These are phyloP conservation scores for Trichophyton equinum DNA, from an alignment of 2,329 filamentous ascomycete species.

Conservation along the genomic window DNA sequence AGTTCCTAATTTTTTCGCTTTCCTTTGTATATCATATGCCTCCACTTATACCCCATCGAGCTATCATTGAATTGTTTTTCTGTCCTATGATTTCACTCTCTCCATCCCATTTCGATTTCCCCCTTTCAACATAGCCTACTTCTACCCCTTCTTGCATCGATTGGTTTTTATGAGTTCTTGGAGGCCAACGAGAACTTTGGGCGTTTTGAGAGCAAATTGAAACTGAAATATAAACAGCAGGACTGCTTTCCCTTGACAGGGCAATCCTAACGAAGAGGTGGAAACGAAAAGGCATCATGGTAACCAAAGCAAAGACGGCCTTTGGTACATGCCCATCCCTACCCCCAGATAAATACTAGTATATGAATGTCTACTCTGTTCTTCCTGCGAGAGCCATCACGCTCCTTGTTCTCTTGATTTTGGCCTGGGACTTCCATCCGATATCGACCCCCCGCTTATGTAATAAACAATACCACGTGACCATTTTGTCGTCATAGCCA, in stretches of 20 bases:
- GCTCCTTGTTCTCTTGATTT: no score
- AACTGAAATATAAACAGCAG: not conserved
- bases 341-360: not conserved
- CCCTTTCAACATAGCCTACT: not conserved
- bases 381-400: not conserved
- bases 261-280: not conserved
- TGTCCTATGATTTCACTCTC: not conserved
- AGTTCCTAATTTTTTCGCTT: constrained; percentile 3
- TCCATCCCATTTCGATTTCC: not conserved
- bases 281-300: not conserved
- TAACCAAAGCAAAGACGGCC: not conserved
- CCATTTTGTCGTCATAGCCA: not conserved
- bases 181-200: not conserved
- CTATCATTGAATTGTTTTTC: not conserved
- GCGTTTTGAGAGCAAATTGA: constrained; percentile 1
- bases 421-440: no score
- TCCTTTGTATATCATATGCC: constrained; percentile 3
- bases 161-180: constrained; percentile 2
- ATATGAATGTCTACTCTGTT: constrained; percentile 1
- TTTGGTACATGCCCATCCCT: not conserved
- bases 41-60: constrained; percentile 2
- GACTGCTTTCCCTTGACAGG: constrained; percentile 1
- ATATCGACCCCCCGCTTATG: no score
- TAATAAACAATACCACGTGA: no score
- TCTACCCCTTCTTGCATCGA: not conserved